These are phyloP conservation scores for Gaeumannomyces tritici DNA, from an alignment of 2,329 filamentous ascomycete genomes.

Conservation along the genomic window DNA sequence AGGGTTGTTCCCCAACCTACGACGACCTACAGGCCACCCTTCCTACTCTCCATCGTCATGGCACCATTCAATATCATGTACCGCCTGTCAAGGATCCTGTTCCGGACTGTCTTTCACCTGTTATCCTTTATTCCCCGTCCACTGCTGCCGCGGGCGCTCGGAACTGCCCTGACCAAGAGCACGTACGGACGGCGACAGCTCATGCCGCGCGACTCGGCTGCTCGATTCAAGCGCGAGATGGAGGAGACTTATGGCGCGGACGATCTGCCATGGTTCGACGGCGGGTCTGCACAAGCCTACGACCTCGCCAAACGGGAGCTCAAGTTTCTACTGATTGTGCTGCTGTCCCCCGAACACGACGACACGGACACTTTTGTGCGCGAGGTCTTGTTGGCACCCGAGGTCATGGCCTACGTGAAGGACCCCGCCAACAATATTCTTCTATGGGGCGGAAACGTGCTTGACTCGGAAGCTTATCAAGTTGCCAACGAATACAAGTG, in stretches of 20 bases:
- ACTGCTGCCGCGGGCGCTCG: conserved; percentile 43
- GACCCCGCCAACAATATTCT: conserved; percentile 71
- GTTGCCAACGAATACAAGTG: conserved; percentile 79
- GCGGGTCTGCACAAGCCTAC: conserved; percentile 83
- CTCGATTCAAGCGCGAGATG: conserved; percentile 84
- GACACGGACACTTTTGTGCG: conserved; percentile 75
- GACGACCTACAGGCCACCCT: conserved; percentile 58
- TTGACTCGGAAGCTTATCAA: conserved; percentile 90
- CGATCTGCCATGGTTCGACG: conserved; percentile 70
- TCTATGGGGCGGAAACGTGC: conserved; percentile 86
- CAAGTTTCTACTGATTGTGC: conserved; percentile 80
- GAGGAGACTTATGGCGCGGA: conserved; percentile 81
- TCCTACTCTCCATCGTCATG: conserved; percentile 69
- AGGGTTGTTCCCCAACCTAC: conserved; percentile 73
- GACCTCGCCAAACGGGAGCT: conserved; percentile 85
- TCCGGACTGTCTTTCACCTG: conserved; percentile 66
- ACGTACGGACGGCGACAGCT: conserved; percentile 65
- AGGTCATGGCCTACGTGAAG: conserved; percentile 65
- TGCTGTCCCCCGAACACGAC: conserved; percentile 90
- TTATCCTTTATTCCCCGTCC: conserved; percentile 71
- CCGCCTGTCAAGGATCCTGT: conserved; percentile 56
- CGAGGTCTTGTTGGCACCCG: conserved; percentile 69
- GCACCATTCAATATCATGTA: conserved; percentile 75
- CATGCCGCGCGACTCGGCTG: conserved; percentile 77
- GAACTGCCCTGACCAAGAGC: conserved; percentile 46